Conservation (phyloP, 2,329 filamentous ascomycete species). For the Scytalidium sp. region DNA sequence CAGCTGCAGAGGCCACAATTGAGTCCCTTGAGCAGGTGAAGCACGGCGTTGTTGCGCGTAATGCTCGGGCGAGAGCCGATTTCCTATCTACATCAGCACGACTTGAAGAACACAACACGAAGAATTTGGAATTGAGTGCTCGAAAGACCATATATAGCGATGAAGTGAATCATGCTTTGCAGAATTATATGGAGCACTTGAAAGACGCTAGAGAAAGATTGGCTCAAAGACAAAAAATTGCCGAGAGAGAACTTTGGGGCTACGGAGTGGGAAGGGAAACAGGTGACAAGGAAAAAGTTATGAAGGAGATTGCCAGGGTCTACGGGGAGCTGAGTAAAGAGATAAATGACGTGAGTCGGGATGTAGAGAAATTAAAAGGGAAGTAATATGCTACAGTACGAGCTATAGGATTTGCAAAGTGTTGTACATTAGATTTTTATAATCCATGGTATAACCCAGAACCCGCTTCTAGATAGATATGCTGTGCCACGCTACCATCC, state of each 20-base stretch:
- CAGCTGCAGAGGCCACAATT: slow-evolving; percentile 20
- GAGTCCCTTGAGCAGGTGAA: slow-evolving; percentile 24
- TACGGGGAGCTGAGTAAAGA: slow-evolving; percentile 26
- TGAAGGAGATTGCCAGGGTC: slow-evolving; percentile 29
- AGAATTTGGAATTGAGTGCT: slow-evolving; percentile 16
- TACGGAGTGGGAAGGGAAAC: slow-evolving; percentile 27
- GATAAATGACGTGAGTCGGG: slow-evolving; percentile 24
- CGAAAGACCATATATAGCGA: slow-evolving; percentile 25
- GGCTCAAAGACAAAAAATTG: slow-evolving; percentile 18
- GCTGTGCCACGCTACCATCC: neutral
- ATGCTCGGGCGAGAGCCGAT: slow-evolving; percentile 16
- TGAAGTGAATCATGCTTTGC: slow-evolving; percentile 21
- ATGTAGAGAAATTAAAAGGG: slow-evolving; percentile 26
- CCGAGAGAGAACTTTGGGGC: slow-evolving; percentile 23
- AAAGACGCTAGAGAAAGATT: slow-evolving; percentile 23
- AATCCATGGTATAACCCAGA: neutral
- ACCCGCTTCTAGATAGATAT: neutral
- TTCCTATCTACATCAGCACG: slow-evolving; percentile 15
- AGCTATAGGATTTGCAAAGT: neutral
- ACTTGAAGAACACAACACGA: slow-evolving; percentile 10
- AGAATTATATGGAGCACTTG: slow-evolving; percentile 21
- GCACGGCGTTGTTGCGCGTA: slow-evolving; percentile 22
- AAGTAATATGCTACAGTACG: neutral
- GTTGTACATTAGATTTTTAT: neutral
- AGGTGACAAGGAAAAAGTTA: slow-evolving; percentile 26